phyloP scores from a whole-genome alignment of 2,329 filamentous ascomycete genomes.

The Ascochyta viciae-villosae region DNA sequence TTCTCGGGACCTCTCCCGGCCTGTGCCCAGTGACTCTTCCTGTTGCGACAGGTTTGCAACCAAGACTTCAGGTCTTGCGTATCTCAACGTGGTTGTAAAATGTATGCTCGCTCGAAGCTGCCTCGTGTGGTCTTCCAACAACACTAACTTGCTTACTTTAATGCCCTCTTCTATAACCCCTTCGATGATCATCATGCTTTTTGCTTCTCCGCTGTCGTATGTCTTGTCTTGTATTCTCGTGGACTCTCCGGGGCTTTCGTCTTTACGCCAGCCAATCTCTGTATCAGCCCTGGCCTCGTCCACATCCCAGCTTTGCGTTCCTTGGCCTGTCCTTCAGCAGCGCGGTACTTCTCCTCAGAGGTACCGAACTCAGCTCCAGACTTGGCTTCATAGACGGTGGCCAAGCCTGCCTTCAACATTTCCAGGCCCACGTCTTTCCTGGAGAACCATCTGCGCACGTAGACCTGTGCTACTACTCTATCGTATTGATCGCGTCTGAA shows the following conservation, averaged over 20 bases:
- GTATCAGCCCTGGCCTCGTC: conserved; percentile 58
- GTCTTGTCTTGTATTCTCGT: conserved; percentile 79
- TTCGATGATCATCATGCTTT: conserved; percentile 31
- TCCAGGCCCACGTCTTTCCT: conserved; percentile 84
- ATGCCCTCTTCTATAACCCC: neutral
- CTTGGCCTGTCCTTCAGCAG: conserved; percentile 64
- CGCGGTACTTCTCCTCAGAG: conserved; percentile 66
- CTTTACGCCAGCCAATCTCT: conserved; percentile 57
- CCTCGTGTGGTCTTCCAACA: neutral
- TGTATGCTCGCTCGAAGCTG: conserved; percentile 4
- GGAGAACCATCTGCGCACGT: conserved; percentile 71
- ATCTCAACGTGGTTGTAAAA: neutral
- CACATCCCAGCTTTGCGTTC: conserved; percentile 66
- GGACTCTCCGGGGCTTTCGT: conserved; percentile 75
- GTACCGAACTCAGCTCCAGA: conserved; percentile 86
- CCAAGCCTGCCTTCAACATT: conserved; percentile 85
- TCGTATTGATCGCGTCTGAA: conserved; percentile 91
- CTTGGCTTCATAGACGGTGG: conserved; percentile 94
- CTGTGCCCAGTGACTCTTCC: neutral
- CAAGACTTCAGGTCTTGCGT: too few species aligned
- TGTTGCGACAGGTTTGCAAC: neutral
- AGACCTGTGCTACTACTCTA: conserved; percentile 85
- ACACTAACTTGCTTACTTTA: neutral
- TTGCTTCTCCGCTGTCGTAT: conserved; percentile 52
- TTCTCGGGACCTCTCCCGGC: neutral